phyloP scores from a whole-genome alignment of 352 stramenopile genomes.

The Blastocystis hominis region DNA sequence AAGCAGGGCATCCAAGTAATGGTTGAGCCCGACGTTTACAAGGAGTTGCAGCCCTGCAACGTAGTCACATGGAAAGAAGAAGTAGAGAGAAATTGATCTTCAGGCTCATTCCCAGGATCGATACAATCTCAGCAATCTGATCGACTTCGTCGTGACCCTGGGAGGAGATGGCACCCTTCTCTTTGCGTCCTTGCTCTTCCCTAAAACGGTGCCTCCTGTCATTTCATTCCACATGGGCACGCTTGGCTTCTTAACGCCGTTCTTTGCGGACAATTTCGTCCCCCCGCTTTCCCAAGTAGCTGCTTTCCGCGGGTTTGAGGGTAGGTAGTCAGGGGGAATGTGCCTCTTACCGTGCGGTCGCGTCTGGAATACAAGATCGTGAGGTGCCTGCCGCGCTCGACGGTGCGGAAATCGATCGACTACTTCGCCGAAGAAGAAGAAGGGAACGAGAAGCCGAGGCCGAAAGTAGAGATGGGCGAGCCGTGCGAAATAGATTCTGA shows the following conservation, averaged over 20 bases:
- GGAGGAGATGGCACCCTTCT: constrained; percentile 84
- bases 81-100: constrained; percentile 64
- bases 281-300: constrained; percentile 15
- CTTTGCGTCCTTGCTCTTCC: constrained; percentile 70
- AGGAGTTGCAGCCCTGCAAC: constrained; percentile 64
- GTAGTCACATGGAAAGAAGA: constrained; percentile 64
- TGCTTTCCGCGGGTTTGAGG: neutral
- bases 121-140: constrained; percentile 55
- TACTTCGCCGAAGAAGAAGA: neutral
- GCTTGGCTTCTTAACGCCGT: constrained; percentile 77
- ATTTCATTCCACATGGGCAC: constrained; percentile 80
- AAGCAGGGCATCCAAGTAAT: constrained; percentile 70
- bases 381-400: neutral
- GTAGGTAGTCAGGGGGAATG: constrained; percentile 54
- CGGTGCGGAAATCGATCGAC: neutral
- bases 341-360: constrained; percentile 58
- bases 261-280: constrained; percentile 67
- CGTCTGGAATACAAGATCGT: constrained; percentile 58
- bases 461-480: neutral
- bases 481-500: constrained; percentile 76
- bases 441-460: neutral
- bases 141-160: constrained; percentile 82
- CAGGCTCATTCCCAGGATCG: constrained; percentile 69
- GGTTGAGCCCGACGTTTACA: constrained; percentile 70
- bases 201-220: constrained; percentile 82